These are phyloP conservation scores for Blattamonas nauphoetae DNA, from an alignment of 78 protist genomes.

Conservation along the genomic window DNA sequence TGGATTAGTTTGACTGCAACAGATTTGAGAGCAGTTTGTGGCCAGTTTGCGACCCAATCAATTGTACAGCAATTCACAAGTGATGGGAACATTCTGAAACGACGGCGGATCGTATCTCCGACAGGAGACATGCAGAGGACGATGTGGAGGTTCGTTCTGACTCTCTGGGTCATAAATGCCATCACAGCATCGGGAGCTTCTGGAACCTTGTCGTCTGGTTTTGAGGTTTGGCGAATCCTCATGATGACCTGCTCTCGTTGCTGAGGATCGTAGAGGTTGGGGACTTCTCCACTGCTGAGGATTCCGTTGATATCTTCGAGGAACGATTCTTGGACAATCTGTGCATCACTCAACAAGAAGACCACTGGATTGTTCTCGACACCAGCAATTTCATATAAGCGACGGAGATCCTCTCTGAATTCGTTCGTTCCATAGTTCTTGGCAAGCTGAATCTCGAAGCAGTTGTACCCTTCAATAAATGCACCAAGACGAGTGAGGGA, in stretches of 20 bases:
- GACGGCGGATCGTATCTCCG: constrained; percentile 43
- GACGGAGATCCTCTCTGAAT: constrained; percentile 55
- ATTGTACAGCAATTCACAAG: constrained; percentile 48
- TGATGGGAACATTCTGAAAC: constrained; percentile 51
- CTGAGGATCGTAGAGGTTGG: constrained; percentile 45
- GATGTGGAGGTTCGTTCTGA: constrained; percentile 42
- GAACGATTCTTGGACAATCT: constrained; percentile 57
- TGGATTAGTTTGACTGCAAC: constrained; percentile 37
- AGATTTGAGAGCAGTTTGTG: constrained; percentile 49
- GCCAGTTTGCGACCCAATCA: constrained; percentile 65
- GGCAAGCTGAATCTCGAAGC: constrained; percentile 38
- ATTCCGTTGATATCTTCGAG: constrained; percentile 66
- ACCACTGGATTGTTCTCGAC: constrained; percentile 27
- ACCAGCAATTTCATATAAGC: constrained; percentile 42
- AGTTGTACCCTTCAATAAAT: constrained; percentile 22
- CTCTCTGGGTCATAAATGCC: constrained; percentile 20
- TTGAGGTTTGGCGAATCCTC: constrained; percentile 7
- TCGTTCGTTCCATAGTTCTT: constrained; percentile 44
- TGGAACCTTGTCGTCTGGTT: neutral
- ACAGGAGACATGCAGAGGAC: constrained; percentile 57
- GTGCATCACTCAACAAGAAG: constrained; percentile 55
- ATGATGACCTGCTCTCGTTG: constrained; percentile 27
- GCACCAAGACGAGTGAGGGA: constrained; percentile 43
- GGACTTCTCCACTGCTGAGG: constrained; percentile 44
- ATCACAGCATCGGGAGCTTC: constrained; percentile 32